Evolutionary conservation across 1,284 basidiomycete species (phyloP).

Genomic region (Pholiota adiposa): DNA sequence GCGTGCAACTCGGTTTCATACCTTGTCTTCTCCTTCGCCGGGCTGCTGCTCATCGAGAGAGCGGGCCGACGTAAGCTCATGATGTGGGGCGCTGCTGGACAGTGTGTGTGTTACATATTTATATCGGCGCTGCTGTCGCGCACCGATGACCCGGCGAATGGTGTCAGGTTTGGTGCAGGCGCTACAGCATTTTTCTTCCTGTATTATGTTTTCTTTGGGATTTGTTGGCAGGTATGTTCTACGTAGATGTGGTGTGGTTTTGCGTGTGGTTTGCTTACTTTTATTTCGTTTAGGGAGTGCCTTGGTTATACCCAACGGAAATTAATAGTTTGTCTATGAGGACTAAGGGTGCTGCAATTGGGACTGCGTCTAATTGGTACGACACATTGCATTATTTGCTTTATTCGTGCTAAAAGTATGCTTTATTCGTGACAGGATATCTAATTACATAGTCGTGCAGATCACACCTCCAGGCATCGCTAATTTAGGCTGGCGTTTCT

Average conservation of each 20-base stretch:
- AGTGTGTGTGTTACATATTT: conserved; percentile 61
- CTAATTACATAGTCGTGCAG: conserved; percentile 59
- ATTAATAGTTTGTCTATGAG: conserved; percentile 67
- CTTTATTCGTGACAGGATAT: conserved; percentile 46
- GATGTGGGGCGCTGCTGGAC: conserved; percentile 71
- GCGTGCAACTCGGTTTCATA: conserved; percentile 53
- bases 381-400: not conserved
- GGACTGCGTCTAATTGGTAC: conserved; percentile 69
- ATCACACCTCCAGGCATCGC: conserved; percentile 48
- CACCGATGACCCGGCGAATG: conserved; percentile 42
- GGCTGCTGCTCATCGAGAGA: conserved; percentile 62
- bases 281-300: conserved; percentile 50
- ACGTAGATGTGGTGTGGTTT: not conserved
- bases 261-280: not conserved
- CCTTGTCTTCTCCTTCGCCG: conserved; percentile 52
- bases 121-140: conserved; percentile 58
- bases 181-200: conserved; percentile 66
- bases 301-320: conserved; percentile 70
- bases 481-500: conserved; percentile 49
- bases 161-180: conserved; percentile 40
- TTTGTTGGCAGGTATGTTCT: conserved; percentile 62
- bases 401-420: not conserved
- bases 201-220: conserved; percentile 74
- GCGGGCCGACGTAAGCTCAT: conserved; percentile 69
- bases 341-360: conserved; percentile 69